Base-by-base conservation (phyloP, 164 flowering plant genomes). In the Chimonanthus praecox region DNA sequence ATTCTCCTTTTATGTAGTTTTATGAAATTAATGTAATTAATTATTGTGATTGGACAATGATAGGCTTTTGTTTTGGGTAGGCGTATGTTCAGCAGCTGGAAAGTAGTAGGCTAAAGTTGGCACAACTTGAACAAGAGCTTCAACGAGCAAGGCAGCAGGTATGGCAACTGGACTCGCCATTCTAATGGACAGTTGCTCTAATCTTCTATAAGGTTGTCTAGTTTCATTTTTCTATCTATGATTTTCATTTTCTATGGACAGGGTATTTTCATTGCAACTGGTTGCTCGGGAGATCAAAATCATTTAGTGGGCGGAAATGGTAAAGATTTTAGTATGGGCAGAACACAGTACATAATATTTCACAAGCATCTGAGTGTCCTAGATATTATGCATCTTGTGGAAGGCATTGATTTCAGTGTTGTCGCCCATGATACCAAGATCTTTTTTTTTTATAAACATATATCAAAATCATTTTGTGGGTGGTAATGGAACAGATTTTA, bases 11-110 rank as follows among this genome's bases (percentile, higher is more conserved):
- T 3, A n/a, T 33, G 33, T 33, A 33, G 33, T 33, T 33, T 33
- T 33, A 33, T 33, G 33, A 33, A 33, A 33, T 33, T 1, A 33
- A 33, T 33, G 33, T 33, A 33, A 33, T 33, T 33, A 33, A 33
- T 33, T 33, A 33, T 33, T 33, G 68, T 7, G 47, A 65, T 65
- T 65, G 44, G 20, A 62, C 21, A 3, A 15, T 65, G 68, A 21
- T 18, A 7, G 8, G 9, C 76, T 79, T 84, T 81, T 71, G 46
- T 75, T 83, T 82, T 82, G 73, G 68, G 67, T 75, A 94, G 98
- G 97, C 97, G 67, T 92, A 94, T 84, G 97, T 94, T 78, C 92
- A 92, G 83, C 96, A 92, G 80, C 86, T 92, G 58, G 98, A 94
- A 81, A 87, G 67, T 71, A 89, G 98, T 68, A 78, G 89, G 66